A percentile compares a stretch with the other conserved stretches of the same genome.
phyloP scores from a whole-genome alignment of 2,329 filamentous ascomycete genomes.

The Exophiala alcalophila region DNA sequence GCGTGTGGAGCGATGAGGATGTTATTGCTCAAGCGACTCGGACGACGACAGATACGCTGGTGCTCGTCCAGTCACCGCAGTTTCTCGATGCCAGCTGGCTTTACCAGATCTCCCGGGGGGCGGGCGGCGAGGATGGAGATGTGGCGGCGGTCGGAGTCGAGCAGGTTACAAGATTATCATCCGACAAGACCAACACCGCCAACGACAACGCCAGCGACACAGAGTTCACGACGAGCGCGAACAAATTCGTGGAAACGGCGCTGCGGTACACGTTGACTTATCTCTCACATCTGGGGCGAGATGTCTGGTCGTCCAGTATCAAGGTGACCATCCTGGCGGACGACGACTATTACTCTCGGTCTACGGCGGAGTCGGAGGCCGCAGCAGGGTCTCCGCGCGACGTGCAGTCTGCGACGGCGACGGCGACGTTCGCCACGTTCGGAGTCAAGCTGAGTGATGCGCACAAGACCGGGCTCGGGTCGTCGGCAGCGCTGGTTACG shows the following conservation, averaged over 20 bases:
- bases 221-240: conserved; percentile 43
- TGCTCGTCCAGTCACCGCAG: conserved; percentile 87
- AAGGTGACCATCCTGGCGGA: conserved; percentile 87
- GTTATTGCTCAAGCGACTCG: no score
- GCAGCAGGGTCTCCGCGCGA: no score
- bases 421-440: conserved; percentile 67
- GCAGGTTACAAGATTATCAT: no score
- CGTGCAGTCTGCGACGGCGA: conserved; percentile 31
- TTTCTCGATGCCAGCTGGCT: conserved; percentile 85
- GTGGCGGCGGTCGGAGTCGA: conserved; percentile 81
- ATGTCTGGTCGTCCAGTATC: conserved; percentile 58
- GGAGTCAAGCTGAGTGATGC: conserved; percentile 70
- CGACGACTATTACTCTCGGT: conserved; percentile 91
- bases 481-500: conserved; percentile 90
- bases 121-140: conserved; percentile 47
- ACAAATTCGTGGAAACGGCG: conserved; percentile 90
- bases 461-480: conserved; percentile 94
- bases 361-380: conserved; percentile 39
- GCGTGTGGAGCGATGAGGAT: conserved; percentile 37
- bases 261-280: conserved; percentile 85
- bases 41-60: no score
- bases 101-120: conserved; percentile 64
- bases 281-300: conserved; percentile 52
- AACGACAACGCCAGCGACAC: conserved; percentile 32
- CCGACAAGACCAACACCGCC: no score